phyloP scores from a whole-genome alignment of 2,329 filamentous ascomycete species.

The Beauveria bassiana region DNA sequence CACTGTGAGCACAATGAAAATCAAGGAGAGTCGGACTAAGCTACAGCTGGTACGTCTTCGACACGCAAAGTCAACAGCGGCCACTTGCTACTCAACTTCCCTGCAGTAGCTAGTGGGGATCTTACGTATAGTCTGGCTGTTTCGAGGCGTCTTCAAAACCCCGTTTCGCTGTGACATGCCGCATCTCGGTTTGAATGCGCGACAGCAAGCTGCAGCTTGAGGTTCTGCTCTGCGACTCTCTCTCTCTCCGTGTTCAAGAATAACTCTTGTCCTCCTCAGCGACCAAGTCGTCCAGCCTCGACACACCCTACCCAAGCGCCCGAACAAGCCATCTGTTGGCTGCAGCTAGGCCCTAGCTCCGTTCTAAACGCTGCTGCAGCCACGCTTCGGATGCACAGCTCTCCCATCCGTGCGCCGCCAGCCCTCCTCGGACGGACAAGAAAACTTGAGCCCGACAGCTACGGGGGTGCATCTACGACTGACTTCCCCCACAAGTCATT shows the following conservation, averaged over 20 bases:
- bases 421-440: neutral
- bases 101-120: too few relatives aligned
- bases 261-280: neutral
- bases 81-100: neutral
- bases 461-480: constrained; percentile 5
- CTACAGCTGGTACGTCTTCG: neutral
- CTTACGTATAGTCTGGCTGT: neutral
- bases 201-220: neutral
- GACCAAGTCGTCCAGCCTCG: neutral
- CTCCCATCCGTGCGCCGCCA: neutral
- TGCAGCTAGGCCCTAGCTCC: neutral
- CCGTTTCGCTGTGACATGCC: neutral
- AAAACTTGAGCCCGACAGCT: neutral
- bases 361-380: neutral
- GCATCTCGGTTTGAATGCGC: neutral
- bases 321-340: neutral
- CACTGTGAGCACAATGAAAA: neutral
- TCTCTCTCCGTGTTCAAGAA: neutral
- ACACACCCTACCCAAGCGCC: neutral
- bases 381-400: neutral
- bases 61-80: neutral
- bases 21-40: neutral
- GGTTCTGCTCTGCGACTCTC: neutral
- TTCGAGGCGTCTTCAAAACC: neutral
- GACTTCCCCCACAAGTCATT: neutral